Evolutionary conservation across 768 basidiomycete species (phyloP), one percentile per base, ranked within the genome.

Genomic region (Pulveroboletus sp.): DNA sequence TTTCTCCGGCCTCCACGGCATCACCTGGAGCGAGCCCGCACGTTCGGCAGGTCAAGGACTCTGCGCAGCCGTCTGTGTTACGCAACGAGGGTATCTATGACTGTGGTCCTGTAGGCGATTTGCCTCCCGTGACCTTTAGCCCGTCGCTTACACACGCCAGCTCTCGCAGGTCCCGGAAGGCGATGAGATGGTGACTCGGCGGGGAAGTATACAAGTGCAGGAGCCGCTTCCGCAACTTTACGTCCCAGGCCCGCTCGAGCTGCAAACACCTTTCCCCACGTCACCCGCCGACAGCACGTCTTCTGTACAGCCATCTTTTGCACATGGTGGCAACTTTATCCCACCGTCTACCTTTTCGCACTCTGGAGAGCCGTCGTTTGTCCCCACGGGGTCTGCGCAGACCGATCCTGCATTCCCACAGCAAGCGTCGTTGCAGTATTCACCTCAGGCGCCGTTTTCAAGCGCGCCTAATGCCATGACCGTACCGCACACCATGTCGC

Each of bases 1-100:
- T 75, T 31, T 76, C 76, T 0, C 75, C 76, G 14, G 58, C 72
- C 2, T 75, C 75, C 19, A 76, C 75, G 5, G 63, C 75, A 20
- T 75, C 75, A 1, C 71, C 76, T 7, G 64, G 65, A 20, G 66
- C 63, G 12, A 70, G 67, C 51, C 67, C 73, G 20, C 67, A 57
- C 43, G 33, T 56, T 31, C 63, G 58, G 21, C 51, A 61, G 12
- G 52, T 52, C 39, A 65, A 60, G 16, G 61, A 69, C 27, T 29
- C 27, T 9, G 31, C 55, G 5, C 23, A 29, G 14, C 56, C 63
- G 14, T 59, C 63, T 6, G 49, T 40, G 2, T 29, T 67, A 33
- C 67, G 61, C 19, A 59, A 50, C 31, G 65, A 65, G 2, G 16
- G 49, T 8, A 43, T 66, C 20, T 69, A 63, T 37, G 66, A 65